Conservation (phyloP, 1,139 yeast species). For the Hemisphaericaspora subhashii region DNA sequence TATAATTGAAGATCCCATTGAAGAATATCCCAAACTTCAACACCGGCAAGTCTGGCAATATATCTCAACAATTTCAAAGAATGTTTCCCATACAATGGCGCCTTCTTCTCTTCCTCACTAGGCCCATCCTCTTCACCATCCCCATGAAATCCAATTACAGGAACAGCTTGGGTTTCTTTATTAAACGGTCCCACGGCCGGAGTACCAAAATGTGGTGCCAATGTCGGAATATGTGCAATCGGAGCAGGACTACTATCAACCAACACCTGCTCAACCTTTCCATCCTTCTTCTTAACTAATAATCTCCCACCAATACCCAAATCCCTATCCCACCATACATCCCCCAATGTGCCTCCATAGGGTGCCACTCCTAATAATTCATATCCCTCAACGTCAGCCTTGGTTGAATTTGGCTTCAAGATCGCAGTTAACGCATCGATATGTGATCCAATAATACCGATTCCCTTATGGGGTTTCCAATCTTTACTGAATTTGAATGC, state of each 20-base stretch:
- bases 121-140: constrained; percentile 21
- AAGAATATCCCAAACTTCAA: constrained; percentile 26
- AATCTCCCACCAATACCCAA: constrained; percentile 49
- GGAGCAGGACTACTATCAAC: constrained; percentile 41
- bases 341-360: constrained; percentile 39
- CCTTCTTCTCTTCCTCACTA: constrained; percentile 30
- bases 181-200: constrained; percentile 35
- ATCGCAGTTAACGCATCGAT: constrained; percentile 43
- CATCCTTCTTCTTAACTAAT: constrained; percentile 25
- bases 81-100: constrained; percentile 42
- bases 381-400: constrained; percentile 36
- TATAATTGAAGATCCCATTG: constrained; percentile 43
- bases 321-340: constrained; percentile 46
- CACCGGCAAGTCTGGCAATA: constrained; percentile 30
- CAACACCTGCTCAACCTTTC: constrained; percentile 25
- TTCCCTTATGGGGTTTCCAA: constrained; percentile 41
- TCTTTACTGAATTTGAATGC: constrained; percentile 43
- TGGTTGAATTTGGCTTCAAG: constrained; percentile 38
- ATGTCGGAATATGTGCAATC: constrained; percentile 43
- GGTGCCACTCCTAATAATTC: constrained; percentile 46
- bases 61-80: constrained; percentile 37
- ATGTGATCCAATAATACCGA: constrained; percentile 44
- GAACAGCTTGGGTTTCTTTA: constrained; percentile 43
- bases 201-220: constrained; percentile 43
- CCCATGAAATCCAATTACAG: constrained; percentile 37